Evolutionary conservation across 495 filamentous ascomycete genomes (phyloP).

Genomic region (Aspergillus bertholletiae): DNA sequence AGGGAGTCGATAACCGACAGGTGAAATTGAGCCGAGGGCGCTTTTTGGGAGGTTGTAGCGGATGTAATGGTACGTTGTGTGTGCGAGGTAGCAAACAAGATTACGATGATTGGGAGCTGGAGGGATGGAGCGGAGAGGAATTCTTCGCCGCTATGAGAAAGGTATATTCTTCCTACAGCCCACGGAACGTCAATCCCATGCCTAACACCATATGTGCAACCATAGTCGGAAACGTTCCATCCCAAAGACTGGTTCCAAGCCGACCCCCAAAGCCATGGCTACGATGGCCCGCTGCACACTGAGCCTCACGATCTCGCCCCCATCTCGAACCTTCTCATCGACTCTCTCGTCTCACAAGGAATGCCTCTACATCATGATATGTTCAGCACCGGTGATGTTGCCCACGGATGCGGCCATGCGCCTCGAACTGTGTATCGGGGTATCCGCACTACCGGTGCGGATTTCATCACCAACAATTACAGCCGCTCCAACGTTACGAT

Average conservation of each 20-base stretch:
- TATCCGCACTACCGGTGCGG: constrained; percentile 43
- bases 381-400: constrained; percentile 44
- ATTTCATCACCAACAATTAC: constrained; percentile 41
- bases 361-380: constrained; percentile 46
- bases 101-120: constrained; percentile 58
- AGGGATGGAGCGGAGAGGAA: constrained; percentile 52
- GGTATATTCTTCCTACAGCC: constrained; percentile 16
- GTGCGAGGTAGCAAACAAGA: constrained; percentile 57
- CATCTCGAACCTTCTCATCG: constrained; percentile 42
- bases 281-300: constrained; percentile 41
- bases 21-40: constrained; percentile 58
- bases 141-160: constrained; percentile 52
- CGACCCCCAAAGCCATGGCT: constrained; percentile 36
- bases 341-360: constrained; percentile 44
- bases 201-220: not conserved
- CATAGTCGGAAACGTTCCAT: constrained; percentile 47
- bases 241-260: constrained; percentile 40
- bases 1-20: constrained; percentile 50
- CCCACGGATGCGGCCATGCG: constrained; percentile 51
- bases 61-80: constrained; percentile 61
- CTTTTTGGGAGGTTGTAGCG: constrained; percentile 56
- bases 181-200: not conserved
- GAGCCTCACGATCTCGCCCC: constrained; percentile 49
- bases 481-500: constrained; percentile 34
- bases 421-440: constrained; percentile 48